These are phyloP conservation scores for Colletotrichum lupini DNA, from an alignment of 2,329 filamentous ascomycete genomes.

Conservation along the genomic window DNA sequence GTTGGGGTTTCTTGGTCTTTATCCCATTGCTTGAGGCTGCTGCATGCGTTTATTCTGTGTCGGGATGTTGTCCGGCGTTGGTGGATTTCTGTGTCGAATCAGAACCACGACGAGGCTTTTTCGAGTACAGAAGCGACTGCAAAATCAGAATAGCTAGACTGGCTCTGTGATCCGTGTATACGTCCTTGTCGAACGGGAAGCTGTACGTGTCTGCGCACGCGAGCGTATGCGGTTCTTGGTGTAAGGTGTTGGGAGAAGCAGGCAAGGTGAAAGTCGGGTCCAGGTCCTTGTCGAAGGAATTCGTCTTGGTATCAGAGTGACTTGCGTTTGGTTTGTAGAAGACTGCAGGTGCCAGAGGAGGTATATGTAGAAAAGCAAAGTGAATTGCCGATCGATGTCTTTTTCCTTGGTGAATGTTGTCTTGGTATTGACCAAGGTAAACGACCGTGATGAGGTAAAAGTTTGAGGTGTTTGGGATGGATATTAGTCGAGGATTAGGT, in stretches of 20 bases:
- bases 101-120: background rate
- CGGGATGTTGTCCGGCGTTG: background rate
- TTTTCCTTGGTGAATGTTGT: background rate
- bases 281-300: background rate
- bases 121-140: background rate
- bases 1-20: slow-evolving; percentile 12
- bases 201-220: slow-evolving; percentile 7
- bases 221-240: slow-evolving; percentile 8
- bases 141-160: background rate
- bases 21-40: slow-evolving; percentile 33
- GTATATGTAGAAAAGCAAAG: slow-evolving; percentile 12
- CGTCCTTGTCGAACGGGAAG: background rate
- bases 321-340: background rate
- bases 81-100: slow-evolving; percentile 7
- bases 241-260: slow-evolving; percentile 1
- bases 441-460: slow-evolving; percentile 26
- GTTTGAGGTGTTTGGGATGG: background rate
- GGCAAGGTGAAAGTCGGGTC: background rate
- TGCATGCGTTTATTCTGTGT: slow-evolving; percentile 16
- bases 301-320: slow-evolving; percentile 2
- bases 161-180: slow-evolving; percentile 2
- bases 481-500: slow-evolving; percentile 32
- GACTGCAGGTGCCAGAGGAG: slow-evolving; percentile 2
- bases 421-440: background rate
- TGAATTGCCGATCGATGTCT: background rate